These are phyloP conservation scores for Brassica carinata DNA, from an alignment of 345 rosid species.

Conservation along the genomic window DNA sequence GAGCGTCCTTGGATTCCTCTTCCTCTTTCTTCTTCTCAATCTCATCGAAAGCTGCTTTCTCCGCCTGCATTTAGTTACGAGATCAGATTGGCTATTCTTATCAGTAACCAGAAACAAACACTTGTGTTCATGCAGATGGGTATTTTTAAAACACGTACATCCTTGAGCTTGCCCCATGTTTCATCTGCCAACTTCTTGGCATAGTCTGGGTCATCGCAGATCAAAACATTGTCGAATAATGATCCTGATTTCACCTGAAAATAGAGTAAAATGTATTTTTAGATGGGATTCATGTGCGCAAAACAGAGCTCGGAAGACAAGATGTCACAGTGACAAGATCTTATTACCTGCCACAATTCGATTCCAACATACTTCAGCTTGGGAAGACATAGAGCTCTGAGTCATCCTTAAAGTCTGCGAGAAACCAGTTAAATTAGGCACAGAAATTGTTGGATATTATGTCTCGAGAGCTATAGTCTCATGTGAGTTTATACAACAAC, in stretches of 20 bases:
- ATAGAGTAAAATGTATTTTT: neutral
- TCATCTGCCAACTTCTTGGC: conserved; percentile 90
- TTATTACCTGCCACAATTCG: conserved; percentile 93
- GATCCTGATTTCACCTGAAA: conserved; percentile 92
- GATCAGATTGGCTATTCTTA: neutral
- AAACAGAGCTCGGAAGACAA: neutral
- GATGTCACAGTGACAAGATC: neutral
- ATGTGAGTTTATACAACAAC: conserved; percentile 1
- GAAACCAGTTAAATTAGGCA: neutral
- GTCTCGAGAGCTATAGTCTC: neutral
- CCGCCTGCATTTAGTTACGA: conserved; percentile 58
- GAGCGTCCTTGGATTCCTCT: conserved; percentile 77
- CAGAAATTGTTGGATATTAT: neutral
- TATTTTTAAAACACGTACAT: conserved; percentile 52
- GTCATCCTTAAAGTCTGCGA: conserved; percentile 91
- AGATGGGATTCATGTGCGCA: neutral
- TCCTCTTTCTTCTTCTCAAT: conserved; percentile 79
- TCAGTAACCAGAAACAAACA: conserved; percentile 13
- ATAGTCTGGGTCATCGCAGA: conserved; percentile 78
- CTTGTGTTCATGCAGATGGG: neutral
- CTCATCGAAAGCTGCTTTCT: conserved; percentile 96
- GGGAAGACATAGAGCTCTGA: conserved; percentile 84
- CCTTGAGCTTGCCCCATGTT: conserved; percentile 96
- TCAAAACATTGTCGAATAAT: conserved; percentile 82
- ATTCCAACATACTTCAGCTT: conserved; percentile 88